Conservation (phyloP, 2,329 filamentous ascomycete species). For the Colletotrichum sp. region DNA sequence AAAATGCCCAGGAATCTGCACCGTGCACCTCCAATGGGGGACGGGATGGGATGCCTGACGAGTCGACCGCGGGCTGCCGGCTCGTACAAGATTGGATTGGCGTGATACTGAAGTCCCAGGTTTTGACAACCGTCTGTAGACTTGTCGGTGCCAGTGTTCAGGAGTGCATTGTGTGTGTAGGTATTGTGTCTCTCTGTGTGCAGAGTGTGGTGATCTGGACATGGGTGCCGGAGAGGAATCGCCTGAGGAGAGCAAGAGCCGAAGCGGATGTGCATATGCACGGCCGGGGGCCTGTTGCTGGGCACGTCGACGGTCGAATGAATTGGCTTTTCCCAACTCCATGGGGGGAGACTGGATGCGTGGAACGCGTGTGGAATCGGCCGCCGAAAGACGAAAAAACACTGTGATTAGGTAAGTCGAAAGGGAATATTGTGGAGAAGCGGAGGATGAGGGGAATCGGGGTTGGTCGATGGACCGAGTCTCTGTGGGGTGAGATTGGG, state of each 20-base stretch:
- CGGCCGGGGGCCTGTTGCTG: background rate
- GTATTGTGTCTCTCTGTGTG: background rate
- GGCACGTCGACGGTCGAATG: background rate
- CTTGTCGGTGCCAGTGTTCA: background rate
- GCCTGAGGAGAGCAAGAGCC: constrained; percentile 2
- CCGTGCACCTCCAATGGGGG: background rate
- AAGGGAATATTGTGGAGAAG: constrained; percentile 2
- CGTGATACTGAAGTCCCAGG: background rate
- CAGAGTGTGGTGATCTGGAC: background rate
- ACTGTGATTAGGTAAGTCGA: background rate
- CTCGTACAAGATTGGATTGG: constrained; percentile 2
- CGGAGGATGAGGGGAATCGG: background rate
- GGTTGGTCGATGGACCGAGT: background rate
- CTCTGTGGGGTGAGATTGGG: constrained; percentile 7
- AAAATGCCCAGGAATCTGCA: constrained; percentile 1
- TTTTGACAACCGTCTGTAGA: background rate
- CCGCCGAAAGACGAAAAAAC: background rate
- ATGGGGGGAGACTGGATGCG: background rate
- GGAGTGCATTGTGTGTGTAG: background rate
- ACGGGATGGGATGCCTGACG: background rate
- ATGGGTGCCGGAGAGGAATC: background rate
- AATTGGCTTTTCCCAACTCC: background rate
- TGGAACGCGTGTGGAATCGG: background rate
- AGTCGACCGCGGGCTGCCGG: background rate
- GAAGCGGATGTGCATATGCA: background rate